A percentile compares a stretch with the other conserved stretches of the same genome.
These are phyloP conservation scores for Grosmannia serpens DNA, from an alignment of 2,329 filamentous ascomycete species.

Conservation along the genomic window DNA sequence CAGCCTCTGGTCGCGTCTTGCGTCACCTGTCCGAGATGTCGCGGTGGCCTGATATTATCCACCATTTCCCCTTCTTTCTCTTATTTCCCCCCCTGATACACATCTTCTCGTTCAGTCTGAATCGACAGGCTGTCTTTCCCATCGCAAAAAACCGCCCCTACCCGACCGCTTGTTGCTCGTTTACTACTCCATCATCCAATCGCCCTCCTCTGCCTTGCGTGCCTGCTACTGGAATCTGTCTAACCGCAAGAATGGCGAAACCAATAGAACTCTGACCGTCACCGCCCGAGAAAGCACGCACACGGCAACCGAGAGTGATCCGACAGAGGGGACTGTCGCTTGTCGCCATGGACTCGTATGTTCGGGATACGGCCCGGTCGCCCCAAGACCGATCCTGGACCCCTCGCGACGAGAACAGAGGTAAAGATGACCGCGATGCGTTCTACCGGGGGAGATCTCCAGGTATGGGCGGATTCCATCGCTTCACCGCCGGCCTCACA, in stretches of 20 bases:
- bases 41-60: neutral
- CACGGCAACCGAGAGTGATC: neutral
- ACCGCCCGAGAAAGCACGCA: neutral
- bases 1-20: neutral
- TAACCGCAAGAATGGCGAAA: conserved; percentile 2
- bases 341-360: conserved; percentile 42
- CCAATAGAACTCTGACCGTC: neutral
- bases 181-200: neutral
- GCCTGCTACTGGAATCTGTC: neutral
- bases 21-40: neutral
- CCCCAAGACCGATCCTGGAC: conserved; percentile 41
- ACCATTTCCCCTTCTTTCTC: conserved; percentile 10
- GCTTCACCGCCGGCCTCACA: conserved; percentile 2
- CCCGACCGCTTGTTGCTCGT: neutral
- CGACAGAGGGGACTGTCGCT: neutral
- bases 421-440: conserved; percentile 43
- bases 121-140: neutral
- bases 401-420: conserved; percentile 38
- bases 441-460: conserved; percentile 60
- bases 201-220: neutral
- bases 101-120: neutral
- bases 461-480: conserved; percentile 37
- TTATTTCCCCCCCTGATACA: neutral
- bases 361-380: conserved; percentile 42
- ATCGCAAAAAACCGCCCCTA: neutral